A percentile compares a stretch with the other conserved stretches of the same genome.
phyloP scores from a whole-genome alignment of 2,329 filamentous ascomycete genomes.

The Pseudocercospora fuligena region DNA sequence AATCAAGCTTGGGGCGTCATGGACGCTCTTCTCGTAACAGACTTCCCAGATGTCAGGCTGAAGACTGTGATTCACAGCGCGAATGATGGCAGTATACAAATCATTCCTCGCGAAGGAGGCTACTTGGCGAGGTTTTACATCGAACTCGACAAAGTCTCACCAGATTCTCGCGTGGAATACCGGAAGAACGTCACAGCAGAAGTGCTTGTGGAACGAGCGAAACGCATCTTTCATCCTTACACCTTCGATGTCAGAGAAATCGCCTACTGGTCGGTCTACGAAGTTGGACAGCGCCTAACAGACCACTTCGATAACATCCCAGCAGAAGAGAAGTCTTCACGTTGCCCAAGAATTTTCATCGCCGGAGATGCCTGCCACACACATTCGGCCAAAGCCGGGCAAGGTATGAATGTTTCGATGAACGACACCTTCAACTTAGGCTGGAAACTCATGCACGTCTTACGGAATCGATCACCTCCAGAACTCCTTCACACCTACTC shows the following conservation, averaged over 20 bases:
- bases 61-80: slow-evolving; percentile 60
- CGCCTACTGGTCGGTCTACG: slow-evolving; percentile 71
- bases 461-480: slow-evolving; percentile 41
- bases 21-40: slow-evolving; percentile 41
- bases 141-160: slow-evolving; percentile 47
- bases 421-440: slow-evolving; percentile 66
- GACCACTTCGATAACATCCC: slow-evolving; percentile 69
- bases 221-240: slow-evolving; percentile 70
- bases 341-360: slow-evolving; percentile 65
- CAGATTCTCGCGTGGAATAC: slow-evolving; percentile 57
- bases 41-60: slow-evolving; percentile 58
- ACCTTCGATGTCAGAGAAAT: slow-evolving; percentile 67
- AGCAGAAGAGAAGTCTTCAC: slow-evolving; percentile 58
- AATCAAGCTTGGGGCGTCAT: slow-evolving; percentile 45
- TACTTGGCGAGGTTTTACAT: slow-evolving; percentile 44
- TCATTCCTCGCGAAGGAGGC: slow-evolving; percentile 63
- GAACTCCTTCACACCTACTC: slow-evolving; percentile 56
- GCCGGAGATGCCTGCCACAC: slow-evolving; percentile 67
- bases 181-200: slow-evolving; percentile 65
- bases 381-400: slow-evolving; percentile 66
- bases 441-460: slow-evolving; percentile 59
- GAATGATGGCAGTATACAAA: slow-evolving; percentile 75
- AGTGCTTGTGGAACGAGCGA: slow-evolving; percentile 65
- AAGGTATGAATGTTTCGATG: slow-evolving; percentile 76
- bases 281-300: slow-evolving; percentile 60